These are phyloP conservation scores for Vanderwaltozyma yarrowii DNA, from an alignment of 805 yeast genomes.

Conservation along the genomic window DNA sequence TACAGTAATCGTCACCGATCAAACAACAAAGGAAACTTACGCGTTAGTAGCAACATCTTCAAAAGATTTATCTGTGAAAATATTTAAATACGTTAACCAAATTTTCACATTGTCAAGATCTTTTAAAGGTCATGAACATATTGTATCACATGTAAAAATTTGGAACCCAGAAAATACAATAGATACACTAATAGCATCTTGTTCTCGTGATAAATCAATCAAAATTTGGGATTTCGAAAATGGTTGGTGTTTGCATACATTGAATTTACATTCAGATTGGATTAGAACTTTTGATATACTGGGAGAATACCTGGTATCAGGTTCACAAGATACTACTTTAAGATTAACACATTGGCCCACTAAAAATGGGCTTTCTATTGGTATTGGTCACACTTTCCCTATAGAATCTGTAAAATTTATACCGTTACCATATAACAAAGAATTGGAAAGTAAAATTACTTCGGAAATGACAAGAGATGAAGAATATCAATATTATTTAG, in stretches of 20 bases:
- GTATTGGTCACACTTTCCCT: conserved; percentile 76
- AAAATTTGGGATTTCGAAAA: conserved; percentile 56
- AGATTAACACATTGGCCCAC: conserved; percentile 56
- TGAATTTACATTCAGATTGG: conserved; percentile 85
- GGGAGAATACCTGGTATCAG: conserved; percentile 55
- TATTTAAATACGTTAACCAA: conserved; percentile 35
- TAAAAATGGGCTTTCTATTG: conserved; percentile 56
- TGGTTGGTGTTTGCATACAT: conserved; percentile 58
- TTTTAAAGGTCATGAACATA: conserved; percentile 79
- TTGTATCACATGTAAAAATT: conserved; percentile 56
- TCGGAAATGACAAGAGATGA: conserved; percentile 2
- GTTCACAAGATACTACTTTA: conserved; percentile 70
- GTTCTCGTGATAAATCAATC: conserved; percentile 53
- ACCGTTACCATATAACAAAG: conserved; percentile 36
- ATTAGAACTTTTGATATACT: conserved; percentile 52
- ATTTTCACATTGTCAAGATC: conserved; percentile 45
- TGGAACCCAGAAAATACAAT: conserved; percentile 27
- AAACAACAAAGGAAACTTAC: conserved; percentile 4
- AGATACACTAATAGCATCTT: conserved; percentile 44
- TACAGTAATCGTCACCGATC: conserved; percentile 6
- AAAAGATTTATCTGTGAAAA: conserved; percentile 46
- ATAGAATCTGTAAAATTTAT: conserved; percentile 64
- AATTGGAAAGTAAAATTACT: conserved; percentile 19
- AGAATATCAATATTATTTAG: conserved; percentile 32
- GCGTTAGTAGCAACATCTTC: conserved; percentile 38